These are phyloP conservation scores for Ichthyophthirius multifiliis DNA, from an alignment of 169 alveolate genomes.

Conservation along the genomic window DNA sequence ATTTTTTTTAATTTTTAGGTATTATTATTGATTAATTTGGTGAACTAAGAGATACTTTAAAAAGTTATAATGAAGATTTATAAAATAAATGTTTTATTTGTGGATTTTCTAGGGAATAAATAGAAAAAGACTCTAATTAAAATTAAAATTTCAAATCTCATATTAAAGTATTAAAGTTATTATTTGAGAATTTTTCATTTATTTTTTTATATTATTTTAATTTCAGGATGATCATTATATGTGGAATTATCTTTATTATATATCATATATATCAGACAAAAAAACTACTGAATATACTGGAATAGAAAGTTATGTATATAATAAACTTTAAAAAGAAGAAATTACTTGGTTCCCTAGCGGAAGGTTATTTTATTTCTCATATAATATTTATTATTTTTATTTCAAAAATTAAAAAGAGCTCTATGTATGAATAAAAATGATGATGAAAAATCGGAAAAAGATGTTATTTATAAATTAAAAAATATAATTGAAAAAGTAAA, in stretches of 20 bases:
- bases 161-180: background rate
- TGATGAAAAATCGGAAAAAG: too few species aligned
- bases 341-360: too few species aligned
- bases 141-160: background rate
- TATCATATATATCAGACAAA: constrained; percentile 51
- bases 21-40: constrained; percentile 48
- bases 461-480: too few species aligned
- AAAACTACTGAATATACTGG: constrained; percentile 67
- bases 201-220: background rate
- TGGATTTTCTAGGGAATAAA: constrained; percentile 53
- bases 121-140: background rate
- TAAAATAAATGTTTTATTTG: constrained; percentile 66
- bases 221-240: constrained; percentile 38
- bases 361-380: too few species aligned
- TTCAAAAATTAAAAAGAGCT: too few species aligned
- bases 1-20: constrained; percentile 16
- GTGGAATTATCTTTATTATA: constrained; percentile 61
- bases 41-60: constrained; percentile 40
- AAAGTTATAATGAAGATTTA: constrained; percentile 70
- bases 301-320: constrained; percentile 57
- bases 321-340: too few species aligned
- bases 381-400: too few species aligned
- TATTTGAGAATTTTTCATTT: background rate
- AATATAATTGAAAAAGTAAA: too few species aligned
- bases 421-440: too few species aligned